Base-by-base conservation (phyloP, 805 yeast species). In the Suhomyces canberraensis region DNA sequence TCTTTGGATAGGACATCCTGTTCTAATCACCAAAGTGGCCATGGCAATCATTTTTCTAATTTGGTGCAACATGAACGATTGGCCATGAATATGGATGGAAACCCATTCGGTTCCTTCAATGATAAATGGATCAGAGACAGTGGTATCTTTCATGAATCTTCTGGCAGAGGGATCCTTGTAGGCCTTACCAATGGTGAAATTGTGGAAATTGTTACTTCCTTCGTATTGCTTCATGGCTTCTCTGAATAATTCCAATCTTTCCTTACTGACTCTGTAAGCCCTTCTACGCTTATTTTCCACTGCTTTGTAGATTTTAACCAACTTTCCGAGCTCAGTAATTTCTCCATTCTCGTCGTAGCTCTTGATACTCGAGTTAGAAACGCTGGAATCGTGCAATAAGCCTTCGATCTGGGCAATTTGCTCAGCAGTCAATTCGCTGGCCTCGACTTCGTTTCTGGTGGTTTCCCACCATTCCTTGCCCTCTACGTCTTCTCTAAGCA, bases 1-100 rank as follows among this genome's bases (percentile, higher is more conserved):
- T 50, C 95, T 78, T 17, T 75, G 74, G 21, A 76, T 54, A 3
- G 97, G 95, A 54, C 90, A 79, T 8, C 95, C 93, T 14, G 93
- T 81, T 54, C 98, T 76, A 16, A 91, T 80, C 13, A 85, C 78
- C 39, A 91, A 69, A 0, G 90, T 78, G 1, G 95, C 95, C 95
- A 91, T 83, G 16, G 96, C 91, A 41, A 93, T 87, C 98, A 93
- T 93, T 58, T 93, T 93, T 58, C 98, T 80, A 55, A 93, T 93
- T 71, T 91, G 98, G 64, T 91, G 98, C 45, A 93, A 73, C 98
- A 93, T 93, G 62, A 93, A 93, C 3, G 96, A 87, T 65, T 93
- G 98, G 6, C 98, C 98, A 60, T 93, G 98, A 47, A 93, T 87
- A 66, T 91, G 90, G 53, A 93, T 83, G 2, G 96, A 86, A 2